These are phyloP conservation scores for Aaosphaeria pasadenensis DNA, from an alignment of 2,329 filamentous ascomycete genomes.

Conservation along the genomic window DNA sequence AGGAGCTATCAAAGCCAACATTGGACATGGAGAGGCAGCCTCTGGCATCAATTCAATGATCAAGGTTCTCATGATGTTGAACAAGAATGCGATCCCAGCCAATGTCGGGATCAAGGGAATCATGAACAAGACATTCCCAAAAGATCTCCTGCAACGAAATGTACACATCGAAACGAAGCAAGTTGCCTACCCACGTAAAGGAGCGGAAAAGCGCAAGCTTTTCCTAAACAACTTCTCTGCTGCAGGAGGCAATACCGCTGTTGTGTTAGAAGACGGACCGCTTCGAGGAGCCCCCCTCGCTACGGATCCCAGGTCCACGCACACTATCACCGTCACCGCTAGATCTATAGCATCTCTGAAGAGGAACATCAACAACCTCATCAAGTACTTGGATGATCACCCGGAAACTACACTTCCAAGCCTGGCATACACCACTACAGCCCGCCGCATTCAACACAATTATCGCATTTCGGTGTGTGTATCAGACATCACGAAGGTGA, in stretches of 20 bases:
- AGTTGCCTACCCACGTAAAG: conserved; percentile 46
- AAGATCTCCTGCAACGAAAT: conserved; percentile 51
- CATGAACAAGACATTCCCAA: conserved; percentile 55
- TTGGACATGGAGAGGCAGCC: conserved; percentile 54
- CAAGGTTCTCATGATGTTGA: conserved; percentile 55
- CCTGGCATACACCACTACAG: conserved; percentile 52
- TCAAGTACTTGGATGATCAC: conserved; percentile 46
- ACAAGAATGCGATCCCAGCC: conserved; percentile 53
- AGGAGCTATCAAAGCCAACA: conserved; percentile 56
- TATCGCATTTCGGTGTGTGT: conserved; percentile 50
- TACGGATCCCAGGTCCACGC: conserved; percentile 45
- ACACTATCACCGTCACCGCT: conserved; percentile 50
- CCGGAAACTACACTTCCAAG: conserved; percentile 45
- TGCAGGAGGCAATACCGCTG: conserved; percentile 53
- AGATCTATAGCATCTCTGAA: conserved; percentile 51
- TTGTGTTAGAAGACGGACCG: conserved; percentile 52
- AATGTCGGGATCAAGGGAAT: conserved; percentile 56
- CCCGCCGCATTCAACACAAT: conserved; percentile 53
- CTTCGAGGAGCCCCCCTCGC: conserved; percentile 39
- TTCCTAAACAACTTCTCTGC: conserved; percentile 56
- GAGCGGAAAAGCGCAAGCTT: conserved; percentile 47
- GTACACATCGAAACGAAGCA: conserved; percentile 50
- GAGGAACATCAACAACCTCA: conserved; percentile 49
- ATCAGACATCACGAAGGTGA: conserved; percentile 46
- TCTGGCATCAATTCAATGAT: conserved; percentile 54